A percentile compares a stretch with the other conserved stretches of the same genome.
phyloP scores from a whole-genome alignment of 2,329 filamentous ascomycete genomes.

The Gliomastix tumulicola region DNA sequence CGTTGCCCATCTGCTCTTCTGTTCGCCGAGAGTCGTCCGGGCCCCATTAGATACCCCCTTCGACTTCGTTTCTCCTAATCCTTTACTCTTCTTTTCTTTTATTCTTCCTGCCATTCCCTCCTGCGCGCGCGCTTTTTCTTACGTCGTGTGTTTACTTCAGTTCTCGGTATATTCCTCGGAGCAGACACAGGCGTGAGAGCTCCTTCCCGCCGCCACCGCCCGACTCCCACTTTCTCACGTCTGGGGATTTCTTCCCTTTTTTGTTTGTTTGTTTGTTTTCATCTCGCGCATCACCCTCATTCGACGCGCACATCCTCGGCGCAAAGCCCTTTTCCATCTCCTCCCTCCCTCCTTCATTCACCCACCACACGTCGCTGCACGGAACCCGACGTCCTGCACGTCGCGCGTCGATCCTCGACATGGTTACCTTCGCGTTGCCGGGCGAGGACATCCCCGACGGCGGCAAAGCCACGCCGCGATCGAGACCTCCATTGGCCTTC shows the following conservation, averaged over 20 bases:
- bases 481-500: conserved; percentile 33
- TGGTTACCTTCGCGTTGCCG: conserved; percentile 31
- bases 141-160: too few species aligned
- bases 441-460: conserved; percentile 23
- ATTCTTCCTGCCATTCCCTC: too few species aligned
- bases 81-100: too few species aligned
- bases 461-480: conserved; percentile 25
- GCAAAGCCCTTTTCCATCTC: too few species aligned
- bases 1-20: too few species aligned
- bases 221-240: background rate
- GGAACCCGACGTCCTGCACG: background rate
- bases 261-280: background rate
- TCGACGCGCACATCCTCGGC: background rate
- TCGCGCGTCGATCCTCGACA: too few species aligned
- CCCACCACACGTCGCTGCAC: background rate
- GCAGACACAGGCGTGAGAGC: too few species aligned
- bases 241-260: conserved; percentile 1
- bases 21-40: too few species aligned
- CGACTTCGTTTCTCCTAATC: too few species aligned
- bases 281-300: background rate
- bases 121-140: too few species aligned
- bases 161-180: too few species aligned
- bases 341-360: background rate
- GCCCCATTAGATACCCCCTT: too few species aligned
- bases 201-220: background rate